Evolutionary conservation across 768 basidiomycete species (phyloP), one percentile per base, ranked within the genome.

Genomic region (Mycena kentingensis): DNA sequence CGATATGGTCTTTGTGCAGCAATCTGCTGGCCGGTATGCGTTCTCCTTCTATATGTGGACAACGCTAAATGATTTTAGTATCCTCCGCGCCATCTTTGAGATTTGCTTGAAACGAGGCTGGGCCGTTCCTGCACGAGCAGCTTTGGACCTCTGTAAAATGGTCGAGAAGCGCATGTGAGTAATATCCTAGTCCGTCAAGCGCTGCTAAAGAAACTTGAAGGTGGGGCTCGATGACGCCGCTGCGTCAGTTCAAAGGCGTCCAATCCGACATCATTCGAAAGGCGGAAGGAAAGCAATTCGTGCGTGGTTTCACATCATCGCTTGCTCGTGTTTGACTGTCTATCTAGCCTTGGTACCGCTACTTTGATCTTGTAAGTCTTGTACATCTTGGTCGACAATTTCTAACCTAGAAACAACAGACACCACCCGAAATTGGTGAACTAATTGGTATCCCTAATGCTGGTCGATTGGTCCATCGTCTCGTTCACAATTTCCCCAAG

Each of bases 61-160:
- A 41, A 46, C 34, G 10, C 13, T 44, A 34, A 5, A 18, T 28
- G 11, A 7, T 12, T 5, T 11, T 24, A 88, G 89, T 62, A 97
- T 98, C 62, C 74, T 98, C 32, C 92, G 94, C 18, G 96, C 96
- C 15, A 90, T 99, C 65, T 98, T 94, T 61, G 96, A 99, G 70
- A 99, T 98, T 50, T 98, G 95, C 67, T 73, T 98, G 53, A 97
- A 96, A 73, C 86, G 94, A 36, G 95, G 95, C n/a, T 99, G 97
- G 97, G 93, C 97, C 2, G 79, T 88, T 1, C 93, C 95, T 0
- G 93, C 96, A 0, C 86, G 92, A 60, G 88, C 91, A 6, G 93
- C 93, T 4, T 78, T 98, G 25, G 89, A 93, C 54, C 72, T 99
- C 51, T 98, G 94, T 77, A 98, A 98, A 73, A 96, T 96, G 93